Evolutionary conservation across 495 filamentous ascomycete genomes (phyloP).

Genomic region (Lasiosphaeris hirsuta): DNA sequence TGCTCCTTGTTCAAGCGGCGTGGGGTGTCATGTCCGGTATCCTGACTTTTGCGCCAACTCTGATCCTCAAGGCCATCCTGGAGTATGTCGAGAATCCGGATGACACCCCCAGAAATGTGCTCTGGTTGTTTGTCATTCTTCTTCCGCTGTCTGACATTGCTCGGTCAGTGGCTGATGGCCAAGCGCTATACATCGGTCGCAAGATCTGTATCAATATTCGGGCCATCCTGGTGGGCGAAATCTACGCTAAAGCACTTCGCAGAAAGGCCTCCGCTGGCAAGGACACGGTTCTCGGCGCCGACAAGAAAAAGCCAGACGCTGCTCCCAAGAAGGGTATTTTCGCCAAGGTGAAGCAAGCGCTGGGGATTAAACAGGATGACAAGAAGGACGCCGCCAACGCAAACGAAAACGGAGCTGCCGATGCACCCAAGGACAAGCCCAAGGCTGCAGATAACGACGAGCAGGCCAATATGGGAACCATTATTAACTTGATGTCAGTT

Average conservation of each 20-base stretch:
- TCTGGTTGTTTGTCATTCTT: constrained; percentile 93
- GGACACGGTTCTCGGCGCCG: constrained; percentile 64
- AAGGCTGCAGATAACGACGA: constrained; percentile 51
- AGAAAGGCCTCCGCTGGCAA: constrained; percentile 78
- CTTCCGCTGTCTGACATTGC: constrained; percentile 76
- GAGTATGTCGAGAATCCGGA: constrained; percentile 86
- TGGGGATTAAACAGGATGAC: constrained; percentile 58
- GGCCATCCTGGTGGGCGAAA: constrained; percentile 94
- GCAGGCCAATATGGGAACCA: constrained; percentile 88
- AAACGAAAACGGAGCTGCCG: constrained; percentile 25
- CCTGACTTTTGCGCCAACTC: constrained; percentile 85
- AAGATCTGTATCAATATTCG: constrained; percentile 90
- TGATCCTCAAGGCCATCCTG: constrained; percentile 85
- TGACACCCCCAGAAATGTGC: constrained; percentile 76
- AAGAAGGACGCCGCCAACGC: constrained; percentile 28
- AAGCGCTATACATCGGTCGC: constrained; percentile 90
- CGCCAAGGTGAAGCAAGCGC: constrained; percentile 43
- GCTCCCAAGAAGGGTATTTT: constrained; percentile 46
- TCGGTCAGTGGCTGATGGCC: constrained; percentile 74
- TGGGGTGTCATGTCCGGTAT: constrained; percentile 77
- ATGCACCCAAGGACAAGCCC: constrained; percentile 34
- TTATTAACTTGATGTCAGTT: constrained; percentile 98
- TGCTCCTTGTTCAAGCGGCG: constrained; percentile 69
- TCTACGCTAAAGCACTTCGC: constrained; percentile 94
- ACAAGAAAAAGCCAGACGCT: constrained; percentile 34